phyloP scores from a whole-genome alignment of 345 rosid species.

The Cardiospermum halicacabum region DNA sequence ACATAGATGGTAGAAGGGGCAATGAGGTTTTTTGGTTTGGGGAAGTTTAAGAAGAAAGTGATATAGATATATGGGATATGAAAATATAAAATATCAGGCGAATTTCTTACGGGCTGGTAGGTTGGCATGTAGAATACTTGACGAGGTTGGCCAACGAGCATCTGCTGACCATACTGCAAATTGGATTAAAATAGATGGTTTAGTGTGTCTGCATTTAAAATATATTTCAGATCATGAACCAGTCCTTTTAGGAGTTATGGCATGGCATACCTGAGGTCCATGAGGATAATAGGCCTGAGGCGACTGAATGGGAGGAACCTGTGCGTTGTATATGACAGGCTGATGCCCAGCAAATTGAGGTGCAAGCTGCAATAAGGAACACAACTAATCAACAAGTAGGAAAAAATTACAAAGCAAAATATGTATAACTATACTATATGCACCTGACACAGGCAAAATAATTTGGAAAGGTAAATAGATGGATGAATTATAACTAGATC shows the following conservation, averaged over 20 bases:
- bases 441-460: neutral
- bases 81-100: neutral
- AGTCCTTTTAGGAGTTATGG: neutral
- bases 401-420: neutral
- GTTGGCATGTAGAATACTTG: slow-evolving; percentile 55
- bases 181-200: slow-evolving; percentile 14
- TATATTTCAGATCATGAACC: neutral
- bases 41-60: neutral
- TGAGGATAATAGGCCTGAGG: slow-evolving; percentile 63
- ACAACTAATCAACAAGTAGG: slow-evolving; percentile 8
- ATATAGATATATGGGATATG: neutral
- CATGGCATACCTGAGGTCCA: slow-evolving; percentile 63
- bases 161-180: slow-evolving; percentile 66
- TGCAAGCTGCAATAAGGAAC: slow-evolving; percentile 43
- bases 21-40: too few species aligned
- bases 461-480: neutral
- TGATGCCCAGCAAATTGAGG: slow-evolving; percentile 62
- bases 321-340: slow-evolving; percentile 59
- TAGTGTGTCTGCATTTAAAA: neutral
- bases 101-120: slow-evolving; percentile 65
- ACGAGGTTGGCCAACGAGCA: slow-evolving; percentile 59
- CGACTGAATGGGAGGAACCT: slow-evolving; percentile 47
- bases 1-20: too few species aligned
- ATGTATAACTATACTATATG: neutral
- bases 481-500: neutral